Evolutionary conservation across 306 rosid genomes (phyloP).

Genomic region (Pueraria montana): DNA sequence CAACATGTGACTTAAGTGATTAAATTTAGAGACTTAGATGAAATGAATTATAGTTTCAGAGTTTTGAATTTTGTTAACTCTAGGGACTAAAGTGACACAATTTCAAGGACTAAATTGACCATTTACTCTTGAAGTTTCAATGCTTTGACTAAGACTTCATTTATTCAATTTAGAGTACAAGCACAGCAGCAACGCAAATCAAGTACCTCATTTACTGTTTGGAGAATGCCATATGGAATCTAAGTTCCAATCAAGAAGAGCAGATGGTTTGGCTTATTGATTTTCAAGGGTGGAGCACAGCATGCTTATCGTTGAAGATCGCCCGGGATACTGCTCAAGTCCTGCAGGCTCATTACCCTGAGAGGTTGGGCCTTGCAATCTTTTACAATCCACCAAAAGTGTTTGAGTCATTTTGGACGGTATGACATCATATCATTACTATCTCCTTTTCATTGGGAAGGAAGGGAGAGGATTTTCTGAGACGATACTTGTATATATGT

Average conservation of each 20-base stretch:
- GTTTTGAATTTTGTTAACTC: not conserved
- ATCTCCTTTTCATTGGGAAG: not conserved
- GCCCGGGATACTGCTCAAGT: conserved; percentile 72
- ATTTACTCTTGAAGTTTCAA: conserved; percentile 7
- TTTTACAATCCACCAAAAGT: conserved; percentile 87
- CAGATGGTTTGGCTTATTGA: conserved; percentile 89
- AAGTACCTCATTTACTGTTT: conserved; percentile 77
- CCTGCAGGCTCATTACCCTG: conserved; percentile 87
- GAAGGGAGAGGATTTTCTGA: not conserved
- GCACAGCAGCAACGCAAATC: conserved; percentile 58
- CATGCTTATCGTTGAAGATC: conserved; percentile 68
- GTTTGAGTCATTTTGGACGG: conserved; percentile 91
- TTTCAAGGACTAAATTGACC: not conserved
- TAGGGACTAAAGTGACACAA: not conserved
- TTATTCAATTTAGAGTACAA: conserved; percentile 59
- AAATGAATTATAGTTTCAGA: not conserved
- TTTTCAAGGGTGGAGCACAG: conserved; percentile 76
- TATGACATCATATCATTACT: conserved; percentile 48
- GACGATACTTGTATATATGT: conserved; percentile 13
- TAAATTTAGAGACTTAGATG: not conserved
- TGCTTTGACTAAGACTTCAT: conserved; percentile 39
- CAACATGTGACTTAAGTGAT: not conserved
- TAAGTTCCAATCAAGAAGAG: conserved; percentile 58
- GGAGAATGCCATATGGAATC: conserved; percentile 81
- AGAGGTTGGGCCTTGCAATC: conserved; percentile 80